A percentile compares a stretch with the other conserved stretches of the same genome.
Conservation (phyloP, 2,329 filamentous ascomycete genomes). For the Aspergillus alliaceus region DNA sequence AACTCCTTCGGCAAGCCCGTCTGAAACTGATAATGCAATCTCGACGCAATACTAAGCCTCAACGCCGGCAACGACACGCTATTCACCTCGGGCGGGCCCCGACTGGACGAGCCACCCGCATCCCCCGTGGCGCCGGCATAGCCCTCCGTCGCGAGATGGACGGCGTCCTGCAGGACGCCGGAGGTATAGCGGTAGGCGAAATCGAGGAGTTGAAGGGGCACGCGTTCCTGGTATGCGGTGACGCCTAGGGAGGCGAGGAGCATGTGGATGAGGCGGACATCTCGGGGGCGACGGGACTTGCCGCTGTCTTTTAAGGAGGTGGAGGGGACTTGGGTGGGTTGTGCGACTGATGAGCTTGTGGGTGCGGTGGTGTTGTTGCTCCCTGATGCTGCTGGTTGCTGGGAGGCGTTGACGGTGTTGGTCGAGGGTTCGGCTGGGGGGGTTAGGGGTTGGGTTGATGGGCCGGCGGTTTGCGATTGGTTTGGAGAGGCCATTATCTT, state of each 20-base stretch:
- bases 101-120: constrained; percentile 26
- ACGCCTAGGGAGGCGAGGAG: constrained; percentile 51
- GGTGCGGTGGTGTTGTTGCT: constrained; percentile 16
- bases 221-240: constrained; percentile 53
- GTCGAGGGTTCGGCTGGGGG: constrained; percentile 45
- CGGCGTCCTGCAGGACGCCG: constrained; percentile 52
- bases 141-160: constrained; percentile 52
- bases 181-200: constrained; percentile 57
- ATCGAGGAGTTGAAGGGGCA: constrained; percentile 53
- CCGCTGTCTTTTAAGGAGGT: constrained; percentile 49
- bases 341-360: constrained; percentile 20
- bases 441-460: constrained; percentile 41
- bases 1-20: constrained; percentile 62
- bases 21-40: constrained; percentile 62
- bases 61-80: constrained; percentile 59
- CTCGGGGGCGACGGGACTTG: constrained; percentile 48
- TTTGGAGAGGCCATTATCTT: constrained; percentile 36
- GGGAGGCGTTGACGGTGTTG: constrained; percentile 18
- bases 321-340: constrained; percentile 39
- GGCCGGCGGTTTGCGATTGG: constrained; percentile 29
- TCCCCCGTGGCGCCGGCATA: constrained; percentile 45
- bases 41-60: constrained; percentile 60
- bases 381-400: constrained; percentile 23
- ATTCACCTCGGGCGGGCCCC: constrained; percentile 46
- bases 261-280: constrained; percentile 53